phyloP scores from a whole-genome alignment of 352 stramenopile genomes.

The Globisporangium echinulatum region DNA sequence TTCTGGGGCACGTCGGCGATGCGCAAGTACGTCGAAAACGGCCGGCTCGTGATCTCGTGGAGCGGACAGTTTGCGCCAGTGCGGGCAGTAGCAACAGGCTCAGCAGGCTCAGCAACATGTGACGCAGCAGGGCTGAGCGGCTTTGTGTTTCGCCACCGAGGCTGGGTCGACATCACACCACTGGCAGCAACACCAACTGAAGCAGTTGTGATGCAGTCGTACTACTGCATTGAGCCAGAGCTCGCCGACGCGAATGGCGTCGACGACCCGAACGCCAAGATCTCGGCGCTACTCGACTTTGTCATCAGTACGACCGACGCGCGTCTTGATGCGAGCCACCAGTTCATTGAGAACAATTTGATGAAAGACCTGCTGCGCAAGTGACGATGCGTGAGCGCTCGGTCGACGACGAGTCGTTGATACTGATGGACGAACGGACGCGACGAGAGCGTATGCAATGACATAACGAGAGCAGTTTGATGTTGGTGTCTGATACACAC shows the following conservation, averaged over 20 bases:
- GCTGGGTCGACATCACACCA: conserved; percentile 13
- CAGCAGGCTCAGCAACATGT: too few species aligned
- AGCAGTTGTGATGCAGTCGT: conserved; percentile 14
- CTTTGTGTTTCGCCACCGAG: conserved; percentile 10
- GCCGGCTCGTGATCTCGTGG: conserved; percentile 12
- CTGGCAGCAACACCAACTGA: conserved; percentile 2
- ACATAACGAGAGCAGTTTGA: too few species aligned
- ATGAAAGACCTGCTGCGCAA: conserved; percentile 4
- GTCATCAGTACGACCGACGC: conserved; percentile 11
- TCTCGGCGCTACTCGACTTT: conserved; percentile 14
- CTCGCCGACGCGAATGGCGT: not conserved
- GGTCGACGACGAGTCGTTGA: too few species aligned
- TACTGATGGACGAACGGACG: too few species aligned
- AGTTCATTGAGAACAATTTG: conserved; percentile 16
- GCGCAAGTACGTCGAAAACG: conserved; percentile 15
- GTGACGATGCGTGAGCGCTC: not conserved
- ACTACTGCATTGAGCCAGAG: conserved; percentile 12
- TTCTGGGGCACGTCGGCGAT: conserved; percentile 12
- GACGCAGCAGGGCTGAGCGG: not conserved
- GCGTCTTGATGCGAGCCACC: conserved; percentile 9
- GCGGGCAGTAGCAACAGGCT: not conserved
- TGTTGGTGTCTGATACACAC: too few species aligned
- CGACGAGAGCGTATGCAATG: too few species aligned
- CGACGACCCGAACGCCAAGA: conserved; percentile 7
- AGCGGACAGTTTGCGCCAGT: conserved; percentile 1